These are phyloP conservation scores for Dictyostelium brefeldianum DNA, from an alignment of 78 protist species.

Conservation along the genomic window DNA sequence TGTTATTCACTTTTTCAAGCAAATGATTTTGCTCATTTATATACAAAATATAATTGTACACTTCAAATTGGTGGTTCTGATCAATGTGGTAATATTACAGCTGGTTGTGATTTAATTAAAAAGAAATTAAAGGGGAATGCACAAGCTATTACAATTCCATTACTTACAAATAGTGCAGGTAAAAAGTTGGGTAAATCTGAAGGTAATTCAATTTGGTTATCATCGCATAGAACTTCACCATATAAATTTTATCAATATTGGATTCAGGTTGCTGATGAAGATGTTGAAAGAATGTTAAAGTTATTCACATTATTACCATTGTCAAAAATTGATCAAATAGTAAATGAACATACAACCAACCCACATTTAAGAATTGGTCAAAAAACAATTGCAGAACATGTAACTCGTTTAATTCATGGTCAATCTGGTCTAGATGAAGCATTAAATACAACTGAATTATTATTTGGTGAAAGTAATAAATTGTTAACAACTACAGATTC, in stretches of 20 bases:
- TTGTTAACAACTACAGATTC: background rate
- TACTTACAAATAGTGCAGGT: slow-evolving; percentile 81
- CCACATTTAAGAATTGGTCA: slow-evolving; percentile 72
- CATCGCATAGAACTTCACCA: slow-evolving; percentile 76
- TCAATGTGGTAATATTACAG: slow-evolving; percentile 95
- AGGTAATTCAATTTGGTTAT: slow-evolving; percentile 92
- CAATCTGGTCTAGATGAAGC: slow-evolving; percentile 70
- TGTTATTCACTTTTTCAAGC: slow-evolving; percentile 90
- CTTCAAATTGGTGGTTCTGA: slow-evolving; percentile 95
- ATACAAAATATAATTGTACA: slow-evolving; percentile 5
- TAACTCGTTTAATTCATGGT: slow-evolving; percentile 81
- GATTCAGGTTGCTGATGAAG: slow-evolving; percentile 67
- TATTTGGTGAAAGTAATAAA: slow-evolving; percentile 46
- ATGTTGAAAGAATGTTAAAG: slow-evolving; percentile 49
- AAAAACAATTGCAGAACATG: slow-evolving; percentile 41
- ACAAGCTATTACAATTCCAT: slow-evolving; percentile 88
- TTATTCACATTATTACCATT: slow-evolving; percentile 70
- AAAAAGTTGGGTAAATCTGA: slow-evolving; percentile 89
- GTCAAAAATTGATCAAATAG: slow-evolving; percentile 9
- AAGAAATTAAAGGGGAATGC: slow-evolving; percentile 26
- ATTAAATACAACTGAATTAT: slow-evolving; percentile 36
- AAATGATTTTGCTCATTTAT: slow-evolving; percentile 86
- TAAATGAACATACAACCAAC: slow-evolving; percentile 1
- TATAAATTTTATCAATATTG: slow-evolving; percentile 87
- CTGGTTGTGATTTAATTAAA: slow-evolving; percentile 86